phyloP scores from a whole-genome alignment of 163 green algal genomes.

The Chlorella variabilis region DNA sequence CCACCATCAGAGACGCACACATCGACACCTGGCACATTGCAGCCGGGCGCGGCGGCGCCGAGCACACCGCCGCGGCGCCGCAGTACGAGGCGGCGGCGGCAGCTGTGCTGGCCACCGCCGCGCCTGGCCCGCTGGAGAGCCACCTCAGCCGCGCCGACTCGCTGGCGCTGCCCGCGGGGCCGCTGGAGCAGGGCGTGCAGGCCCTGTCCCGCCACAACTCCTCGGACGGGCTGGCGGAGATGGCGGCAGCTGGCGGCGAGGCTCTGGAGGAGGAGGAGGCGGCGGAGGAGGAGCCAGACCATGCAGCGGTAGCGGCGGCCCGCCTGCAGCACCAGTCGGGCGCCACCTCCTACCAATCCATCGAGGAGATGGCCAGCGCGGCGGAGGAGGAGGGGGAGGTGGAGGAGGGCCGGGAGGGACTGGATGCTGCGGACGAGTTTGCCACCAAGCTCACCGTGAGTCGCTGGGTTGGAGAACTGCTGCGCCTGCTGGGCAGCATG shows the following conservation, averaged over 20 bases:
- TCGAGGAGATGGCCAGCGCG: background rate
- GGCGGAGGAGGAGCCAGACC: background rate
- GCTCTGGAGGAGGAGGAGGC: background rate
- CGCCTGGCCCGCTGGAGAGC: background rate
- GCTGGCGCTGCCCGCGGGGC: background rate
- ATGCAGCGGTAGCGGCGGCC: background rate
- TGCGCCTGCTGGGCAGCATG: background rate
- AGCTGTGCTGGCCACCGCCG: background rate
- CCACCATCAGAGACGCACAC: slow-evolving; percentile 12
- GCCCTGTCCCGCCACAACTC: background rate
- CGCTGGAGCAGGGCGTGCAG: background rate
- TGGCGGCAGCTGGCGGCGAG: background rate
- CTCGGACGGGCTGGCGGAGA: background rate
- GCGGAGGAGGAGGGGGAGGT: background rate
- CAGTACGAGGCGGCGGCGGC: background rate
- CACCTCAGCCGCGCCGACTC: slow-evolving; percentile 6
- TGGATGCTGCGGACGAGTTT: background rate
- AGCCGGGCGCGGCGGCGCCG: background rate
- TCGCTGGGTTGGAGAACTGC: background rate
- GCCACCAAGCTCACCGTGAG: slow-evolving; percentile 8
- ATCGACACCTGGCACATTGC: slow-evolving; percentile 32
- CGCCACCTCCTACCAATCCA: slow-evolving; percentile 3
- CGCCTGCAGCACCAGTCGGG: background rate
- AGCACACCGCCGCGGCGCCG: background rate
- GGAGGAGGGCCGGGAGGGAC: background rate